Evolutionary conservation across 345 rosid genomes (phyloP), one percentile per base, ranked within the genome.

Genomic region (Hibiscus trionum): DNA sequence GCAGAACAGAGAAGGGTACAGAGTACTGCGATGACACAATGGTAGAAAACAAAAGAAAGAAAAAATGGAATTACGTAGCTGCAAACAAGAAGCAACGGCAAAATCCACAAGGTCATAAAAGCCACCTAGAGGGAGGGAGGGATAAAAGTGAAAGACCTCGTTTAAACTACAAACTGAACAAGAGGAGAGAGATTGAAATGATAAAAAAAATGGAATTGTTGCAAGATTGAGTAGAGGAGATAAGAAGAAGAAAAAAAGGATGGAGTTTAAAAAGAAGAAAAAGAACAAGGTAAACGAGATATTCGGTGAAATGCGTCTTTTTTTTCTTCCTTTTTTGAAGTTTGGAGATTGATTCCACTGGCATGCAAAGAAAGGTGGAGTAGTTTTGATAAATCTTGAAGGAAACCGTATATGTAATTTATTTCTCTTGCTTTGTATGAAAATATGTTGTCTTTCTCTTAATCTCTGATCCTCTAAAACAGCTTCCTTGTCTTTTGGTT

Each of bases 1-100:
- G 82, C 80, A 77, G 81, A 76, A 79, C 78, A 76, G 73, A 66
- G 75, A 77, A 46, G 62, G 78, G 68, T 76, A 73, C 80, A 79
- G 70, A 61, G 62, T 63, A 57, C 82, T 78, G 75, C 77, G 70
- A 57, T 72, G 71, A 62, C 75, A 63, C 56, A 77, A 44, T 71
- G 66, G 61, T 63, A 49, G 73, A 66, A 62, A 71, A 58, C 47
- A 16, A 35, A 14, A 29, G 49, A 3, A 47, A 15, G 12, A 11
- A 46, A 11, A 47, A 47, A 4, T 12, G 53, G 2, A 47, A 47
- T 6, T 4, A 37, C 42, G 7, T 7, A 6, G 42, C 42, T 37
- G 42, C 42, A 6, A 37, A 37, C 42, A 12, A 47, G 16, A 47
- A 15, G n/a, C 53, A 47, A 47, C 53, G 5, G 53, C 53, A 47